Base-by-base conservation (phyloP, 208 protist genomes). In the Trypanosoma lewisi region DNA sequence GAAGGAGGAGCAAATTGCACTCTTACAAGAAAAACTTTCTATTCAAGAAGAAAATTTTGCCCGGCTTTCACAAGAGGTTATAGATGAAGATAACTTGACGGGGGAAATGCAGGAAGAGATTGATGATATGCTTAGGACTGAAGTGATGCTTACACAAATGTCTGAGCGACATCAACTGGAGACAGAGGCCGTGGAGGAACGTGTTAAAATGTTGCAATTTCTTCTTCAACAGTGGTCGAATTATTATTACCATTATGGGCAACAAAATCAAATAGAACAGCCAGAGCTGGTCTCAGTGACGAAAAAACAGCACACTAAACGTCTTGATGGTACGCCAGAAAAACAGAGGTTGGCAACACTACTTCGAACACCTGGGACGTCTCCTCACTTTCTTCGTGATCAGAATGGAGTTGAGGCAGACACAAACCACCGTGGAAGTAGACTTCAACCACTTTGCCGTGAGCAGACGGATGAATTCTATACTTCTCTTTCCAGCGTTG, bases 51-150 rank as follows among this genome's bases (percentile, higher is more conserved):
- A 66, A 47, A 31, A 23, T 25, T 11, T 48, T 19, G 21, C 8
- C 12, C 28, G 17, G 17, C 21, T 39, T 19, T 27, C 41, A 6
- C 19, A n/a, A 39, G 62, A 82, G n/a, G 57, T 80, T 12, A 54
- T 39, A 2, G 64, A 74, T 4, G 86, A 86, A 60, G 80, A 70
- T 9, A 55, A 61, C 21, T 55, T 93, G 39, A 83, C 61, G 19
- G 39, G n/a, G 12, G 83, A 93, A 47, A 82, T 93, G 82, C 86
- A 86, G 58, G 63, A 61, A 2, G 83, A 89, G 58, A 74, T 93
- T 47, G 83, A 93, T 47, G 78, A 88, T 53, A 59, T 93, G 30
- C 71, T 88, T 11, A 50, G 59, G 16, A 75, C 58, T 16, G 86
- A 89, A 44, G 21, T 89, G 41, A n/a, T 66, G 12, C 59, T 89